Conservation (phyloP, 1,284 basidiomycete genomes). For the Cystobasidium slooffiae region DNA sequence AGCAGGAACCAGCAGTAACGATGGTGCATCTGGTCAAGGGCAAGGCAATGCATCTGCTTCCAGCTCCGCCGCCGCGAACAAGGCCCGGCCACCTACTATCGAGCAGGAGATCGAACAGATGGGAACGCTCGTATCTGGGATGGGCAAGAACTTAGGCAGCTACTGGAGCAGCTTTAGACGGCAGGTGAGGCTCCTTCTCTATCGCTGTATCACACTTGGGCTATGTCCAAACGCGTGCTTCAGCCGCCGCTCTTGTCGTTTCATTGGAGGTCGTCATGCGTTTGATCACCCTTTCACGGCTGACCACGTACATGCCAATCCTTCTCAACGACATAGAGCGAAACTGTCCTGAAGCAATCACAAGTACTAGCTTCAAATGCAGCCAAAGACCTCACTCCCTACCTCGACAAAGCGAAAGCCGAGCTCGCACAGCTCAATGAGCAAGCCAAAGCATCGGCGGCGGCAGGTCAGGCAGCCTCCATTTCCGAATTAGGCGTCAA, state of each 20-base stretch:
- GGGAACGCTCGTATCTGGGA: constrained; percentile 47
- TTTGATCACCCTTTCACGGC: neutral
- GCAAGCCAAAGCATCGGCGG: constrained; percentile 39
- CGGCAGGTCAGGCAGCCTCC: constrained; percentile 43
- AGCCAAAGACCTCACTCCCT: constrained; percentile 50
- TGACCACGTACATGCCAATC: neutral
- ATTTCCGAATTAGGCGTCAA: constrained; percentile 46
- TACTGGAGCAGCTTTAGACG: constrained; percentile 52
- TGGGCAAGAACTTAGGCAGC: constrained; percentile 49
- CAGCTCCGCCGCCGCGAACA: neutral
- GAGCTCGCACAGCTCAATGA: constrained; percentile 41
- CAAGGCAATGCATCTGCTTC: neutral
- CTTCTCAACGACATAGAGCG: constrained; percentile 31
- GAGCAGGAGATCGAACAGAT: constrained; percentile 49
- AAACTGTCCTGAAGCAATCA: constrained; percentile 37
- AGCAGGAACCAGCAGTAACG: constrained; percentile 2
- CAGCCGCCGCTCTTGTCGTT: neutral
- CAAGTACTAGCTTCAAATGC: constrained; percentile 48
- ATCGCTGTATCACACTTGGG: neutral
- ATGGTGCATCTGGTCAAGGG: neutral
- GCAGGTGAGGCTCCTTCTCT: constrained; percentile 48
- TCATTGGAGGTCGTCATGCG: neutral
- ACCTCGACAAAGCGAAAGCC: constrained; percentile 44
- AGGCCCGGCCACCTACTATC: constrained; percentile 22
- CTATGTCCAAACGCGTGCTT: neutral